Base-by-base conservation (phyloP, 176 grass and related monocot species). In the Phyllostachys edulis region DNA sequence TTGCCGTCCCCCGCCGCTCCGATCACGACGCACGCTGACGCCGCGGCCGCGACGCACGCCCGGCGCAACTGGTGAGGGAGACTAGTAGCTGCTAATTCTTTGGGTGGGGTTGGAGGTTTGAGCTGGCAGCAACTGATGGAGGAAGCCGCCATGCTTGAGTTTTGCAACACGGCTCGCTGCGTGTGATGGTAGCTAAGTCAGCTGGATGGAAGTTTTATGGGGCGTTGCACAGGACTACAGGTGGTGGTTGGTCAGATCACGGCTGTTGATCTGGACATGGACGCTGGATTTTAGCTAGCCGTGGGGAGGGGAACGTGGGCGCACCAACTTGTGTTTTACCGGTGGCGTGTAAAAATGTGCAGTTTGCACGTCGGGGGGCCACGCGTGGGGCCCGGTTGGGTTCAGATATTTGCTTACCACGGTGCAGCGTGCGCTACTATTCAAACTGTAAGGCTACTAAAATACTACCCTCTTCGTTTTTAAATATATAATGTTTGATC, bases 1-100 rank as follows among this genome's bases (percentile, higher is more conserved):
- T 4, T 29, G 80, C 79, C 73, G 73, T 17, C 59, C 40, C 18
- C 24, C 6, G 89, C 57, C 14, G 87, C 70, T 10, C 78, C 87
- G 47, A 98, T 77, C 59, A 97, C 68, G 51, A 71, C 84, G 72
- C 86, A 91, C n/a, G 88, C 92, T 74, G 86, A 91, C n/a, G 88
- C 92, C 78, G 86, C 82, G 4, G 82, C 72, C 13, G 86, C 75
- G 27, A 88, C 55, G 72, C 92, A 91, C 11, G 82, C 84, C 26
- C 87, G 91, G 80, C 91, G 85, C 72, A 90, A 44, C 39, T 71
- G 34, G 10, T 52, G 67, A 49, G 57, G 80, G 27, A 60, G 51
- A 17, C 68, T 29, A 57, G 26, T 7, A 42, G 23, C 7, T 1
- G 62, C 37, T 39, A n/a, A 9, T 9, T 46, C 81, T 16, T 44